Conservation (phyloP, 2,329 filamentous ascomycete genomes). For the Leptographium wingfieldii region DNA sequence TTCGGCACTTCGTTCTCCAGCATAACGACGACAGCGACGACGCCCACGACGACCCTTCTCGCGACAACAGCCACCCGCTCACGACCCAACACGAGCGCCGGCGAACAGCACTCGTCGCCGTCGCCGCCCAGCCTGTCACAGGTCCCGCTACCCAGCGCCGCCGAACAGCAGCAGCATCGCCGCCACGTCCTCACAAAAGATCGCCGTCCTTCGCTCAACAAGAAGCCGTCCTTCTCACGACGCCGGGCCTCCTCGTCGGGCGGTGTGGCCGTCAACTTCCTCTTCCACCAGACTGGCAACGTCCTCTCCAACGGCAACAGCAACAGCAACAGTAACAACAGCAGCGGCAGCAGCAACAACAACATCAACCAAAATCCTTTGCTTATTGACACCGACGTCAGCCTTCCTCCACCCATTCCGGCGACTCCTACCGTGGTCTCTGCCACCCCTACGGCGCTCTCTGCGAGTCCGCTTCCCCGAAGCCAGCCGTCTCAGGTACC, state of each 20-base stretch:
- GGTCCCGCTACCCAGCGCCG: slow-evolving; percentile 5
- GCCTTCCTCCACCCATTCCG: background rate
- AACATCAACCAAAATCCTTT: background rate
- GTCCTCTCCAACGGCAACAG: too few relatives aligned
- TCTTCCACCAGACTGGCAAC: background rate
- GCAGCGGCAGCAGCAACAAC: background rate
- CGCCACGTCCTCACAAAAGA: slow-evolving; percentile 28
- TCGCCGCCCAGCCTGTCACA: slow-evolving; percentile 11
- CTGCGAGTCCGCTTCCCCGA: background rate
- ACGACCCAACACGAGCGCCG: slow-evolving; percentile 24
- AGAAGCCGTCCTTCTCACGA: slow-evolving; percentile 38
- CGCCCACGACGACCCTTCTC: background rate
- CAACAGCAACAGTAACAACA: too few relatives aligned
- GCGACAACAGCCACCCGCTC: slow-evolving; percentile 2
- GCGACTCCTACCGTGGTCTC: background rate
- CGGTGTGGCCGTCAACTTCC: slow-evolving; percentile 2
- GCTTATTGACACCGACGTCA: background rate
- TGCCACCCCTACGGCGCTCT: background rate
- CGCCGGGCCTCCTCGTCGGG: slow-evolving; percentile 24
- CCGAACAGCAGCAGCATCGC: slow-evolving; percentile 11
- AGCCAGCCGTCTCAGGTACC: background rate
- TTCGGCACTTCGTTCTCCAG: background rate
- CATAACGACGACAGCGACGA: background rate
- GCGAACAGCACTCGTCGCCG: slow-evolving; percentile 13
- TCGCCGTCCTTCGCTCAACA: slow-evolving; percentile 39